Base-by-base conservation (phyloP, 495 filamentous ascomycete species). In the Sporormia fimetaria region DNA sequence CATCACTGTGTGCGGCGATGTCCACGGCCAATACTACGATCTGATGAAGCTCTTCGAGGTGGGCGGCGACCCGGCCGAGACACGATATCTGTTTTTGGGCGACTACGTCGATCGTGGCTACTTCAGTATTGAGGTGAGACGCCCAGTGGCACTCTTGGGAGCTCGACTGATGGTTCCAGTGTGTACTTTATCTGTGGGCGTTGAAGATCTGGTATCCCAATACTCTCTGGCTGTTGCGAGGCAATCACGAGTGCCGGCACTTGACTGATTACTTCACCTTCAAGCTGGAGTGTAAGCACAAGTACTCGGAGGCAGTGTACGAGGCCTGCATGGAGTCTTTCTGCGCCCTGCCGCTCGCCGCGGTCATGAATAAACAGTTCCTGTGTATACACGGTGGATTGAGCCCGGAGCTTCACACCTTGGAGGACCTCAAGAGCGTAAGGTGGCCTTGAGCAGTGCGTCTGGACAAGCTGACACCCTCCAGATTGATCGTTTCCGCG, bases 321-420 rank as follows among this genome's bases (percentile, higher is more conserved):
- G 90, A 98, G 62, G 90, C 90, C 25, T 95, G 90, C 65, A 88
- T 94, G 76, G 86, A 95, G 44, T 88, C 90, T 21, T 98, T 98
- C 73, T 98, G 90, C 60, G 70, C 80, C 51, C 69, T 98, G 52
- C 90, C 90, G 33, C 70, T 98, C 59, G 90, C 90, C 46, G 90
- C 90, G 12, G 77, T 98, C 43, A 98, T 98, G 90, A 98, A 98
- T 73, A 98, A 96, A 70, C 90, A 98, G 52, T 98, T 98, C 62
- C 67, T 98, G 54, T 98, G 90, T 63, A 98, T 98, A 49, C 90
- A 98, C 59, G 90, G 90, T 49, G 90, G 90, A 34, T 67, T 98
- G 48, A 94, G 87, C 56, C 90, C 90, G 4, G 90, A 98, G 62
- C 62, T 98, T 47, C 90, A 96, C 57, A 94, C 87, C 20, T 66